phyloP scores from a whole-genome alignment of 805 yeast genomes.

The Saccharomycopsis vini region DNA sequence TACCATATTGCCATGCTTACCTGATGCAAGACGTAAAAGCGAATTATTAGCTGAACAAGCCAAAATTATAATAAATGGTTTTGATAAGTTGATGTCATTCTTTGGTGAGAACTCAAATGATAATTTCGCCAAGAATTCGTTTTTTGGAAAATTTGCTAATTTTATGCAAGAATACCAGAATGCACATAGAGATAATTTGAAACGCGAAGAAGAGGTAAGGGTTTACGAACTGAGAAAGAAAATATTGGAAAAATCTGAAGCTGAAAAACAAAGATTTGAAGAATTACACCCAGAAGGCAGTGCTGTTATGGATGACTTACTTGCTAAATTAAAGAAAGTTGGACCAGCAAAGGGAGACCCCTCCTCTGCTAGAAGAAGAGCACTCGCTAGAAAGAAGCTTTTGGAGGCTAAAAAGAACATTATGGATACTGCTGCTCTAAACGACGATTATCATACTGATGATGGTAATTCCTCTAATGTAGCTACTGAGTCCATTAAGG shows the following conservation, averaged over 20 bases:
- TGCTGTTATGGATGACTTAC: slow-evolving; percentile 69
- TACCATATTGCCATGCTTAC: slow-evolving; percentile 55
- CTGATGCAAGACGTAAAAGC: slow-evolving; percentile 66
- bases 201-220: slow-evolving; percentile 73
- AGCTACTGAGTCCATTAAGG: not conserved
- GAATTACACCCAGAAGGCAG: slow-evolving; percentile 1
- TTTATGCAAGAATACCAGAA: slow-evolving; percentile 73
- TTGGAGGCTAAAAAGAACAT: slow-evolving; percentile 30
- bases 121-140: slow-evolving; percentile 51
- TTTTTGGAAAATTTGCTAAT: slow-evolving; percentile 71
- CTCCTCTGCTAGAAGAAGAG: slow-evolving; percentile 60
- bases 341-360: slow-evolving; percentile 48
- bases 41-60: slow-evolving; percentile 57
- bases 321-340: slow-evolving; percentile 66
- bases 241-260: slow-evolving; percentile 28
- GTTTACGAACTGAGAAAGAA: slow-evolving; percentile 69
- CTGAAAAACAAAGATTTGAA: slow-evolving; percentile 5
- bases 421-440: slow-evolving; percentile 18
- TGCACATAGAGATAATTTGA: slow-evolving; percentile 71
- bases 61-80: slow-evolving; percentile 52
- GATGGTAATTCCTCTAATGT: not conserved
- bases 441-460: too few species aligned
- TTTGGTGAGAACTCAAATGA: slow-evolving; percentile 89
- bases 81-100: slow-evolving; percentile 61
- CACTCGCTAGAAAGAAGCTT: slow-evolving; percentile 61